Conservation (phyloP, 192 early-diverging fungal species). For the Coemansia sp. region DNA sequence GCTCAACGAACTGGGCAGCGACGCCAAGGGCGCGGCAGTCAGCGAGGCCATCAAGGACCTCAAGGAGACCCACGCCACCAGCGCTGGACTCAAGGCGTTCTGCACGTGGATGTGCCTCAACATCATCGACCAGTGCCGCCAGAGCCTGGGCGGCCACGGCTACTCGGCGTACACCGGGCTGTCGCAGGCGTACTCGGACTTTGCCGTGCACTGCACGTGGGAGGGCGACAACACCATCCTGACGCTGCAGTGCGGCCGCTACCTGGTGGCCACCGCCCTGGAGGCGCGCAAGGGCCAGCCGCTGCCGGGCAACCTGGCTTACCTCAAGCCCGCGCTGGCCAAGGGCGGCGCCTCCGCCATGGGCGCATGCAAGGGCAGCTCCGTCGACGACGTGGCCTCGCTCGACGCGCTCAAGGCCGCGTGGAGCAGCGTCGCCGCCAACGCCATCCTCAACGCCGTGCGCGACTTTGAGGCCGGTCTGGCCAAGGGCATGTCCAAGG, state of each 20-base stretch:
- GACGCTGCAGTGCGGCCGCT: slow-evolving; percentile 83
- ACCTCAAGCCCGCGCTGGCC: slow-evolving; percentile 60
- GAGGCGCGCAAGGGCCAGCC: slow-evolving; percentile 72
- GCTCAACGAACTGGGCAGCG: slow-evolving; percentile 61
- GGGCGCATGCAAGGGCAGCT: slow-evolving; percentile 21
- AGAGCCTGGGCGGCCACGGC: slow-evolving; percentile 87
- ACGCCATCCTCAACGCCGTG: slow-evolving; percentile 78
- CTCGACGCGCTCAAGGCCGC: slow-evolving; percentile 69
- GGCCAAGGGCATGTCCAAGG: slow-evolving; percentile 63
- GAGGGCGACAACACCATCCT: slow-evolving; percentile 92
- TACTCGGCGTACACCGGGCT: slow-evolving; percentile 92
- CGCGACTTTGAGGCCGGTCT: slow-evolving; percentile 69
- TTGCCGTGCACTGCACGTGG: slow-evolving; percentile 88
- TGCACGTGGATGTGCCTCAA: slow-evolving; percentile 89
- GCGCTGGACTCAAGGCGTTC: slow-evolving; percentile 88
- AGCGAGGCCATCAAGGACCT: slow-evolving; percentile 67
- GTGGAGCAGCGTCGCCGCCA: slow-evolving; percentile 77
- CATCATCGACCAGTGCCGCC: slow-evolving; percentile 89
- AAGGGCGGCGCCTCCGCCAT: slow-evolving; percentile 19
- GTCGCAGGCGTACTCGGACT: slow-evolving; percentile 79
- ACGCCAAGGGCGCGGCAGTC: slow-evolving; percentile 54
- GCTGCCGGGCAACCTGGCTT: slow-evolving; percentile 71
- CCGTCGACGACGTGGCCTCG: slow-evolving; percentile 32
- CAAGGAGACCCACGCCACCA: slow-evolving; percentile 90
- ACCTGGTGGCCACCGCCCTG: slow-evolving; percentile 69